Conservation (phyloP, 768 basidiomycete species). For the Boletus reticuloceps region DNA sequence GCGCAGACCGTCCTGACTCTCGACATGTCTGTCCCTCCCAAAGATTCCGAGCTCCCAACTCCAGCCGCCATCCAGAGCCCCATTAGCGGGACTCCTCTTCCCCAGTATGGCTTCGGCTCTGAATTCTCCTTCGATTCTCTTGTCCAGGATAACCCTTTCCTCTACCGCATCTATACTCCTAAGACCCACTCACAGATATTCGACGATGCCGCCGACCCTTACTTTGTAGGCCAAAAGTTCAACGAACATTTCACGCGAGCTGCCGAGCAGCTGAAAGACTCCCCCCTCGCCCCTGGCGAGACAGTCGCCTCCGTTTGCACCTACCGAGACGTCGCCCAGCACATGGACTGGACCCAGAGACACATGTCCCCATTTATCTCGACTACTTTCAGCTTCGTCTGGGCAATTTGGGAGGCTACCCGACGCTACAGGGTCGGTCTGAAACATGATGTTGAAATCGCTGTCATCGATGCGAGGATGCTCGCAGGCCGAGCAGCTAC, state of each 20-base stretch:
- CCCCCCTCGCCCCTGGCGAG: slow-evolving; percentile 32
- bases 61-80: slow-evolving; percentile 20
- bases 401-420: slow-evolving; percentile 82
- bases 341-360: slow-evolving; percentile 80
- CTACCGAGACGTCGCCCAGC: slow-evolving; percentile 62
- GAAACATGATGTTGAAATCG: slow-evolving; percentile 77
- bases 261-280: slow-evolving; percentile 37
- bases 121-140: slow-evolving; percentile 62
- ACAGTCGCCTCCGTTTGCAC: slow-evolving; percentile 32
- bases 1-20: slow-evolving; percentile 5
- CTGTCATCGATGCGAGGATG: slow-evolving; percentile 68
- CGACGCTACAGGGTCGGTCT: slow-evolving; percentile 68
- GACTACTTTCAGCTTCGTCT: slow-evolving; percentile 76
- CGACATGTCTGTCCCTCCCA: slow-evolving; percentile 26
- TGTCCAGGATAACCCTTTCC: slow-evolving; percentile 62
- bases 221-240: slow-evolving; percentile 69
- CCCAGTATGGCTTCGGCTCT: slow-evolving; percentile 71
- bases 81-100: slow-evolving; percentile 37
- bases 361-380: slow-evolving; percentile 68
- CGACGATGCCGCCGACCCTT: slow-evolving; percentile 52
- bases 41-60: slow-evolving; percentile 11
- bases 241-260: slow-evolving; percentile 39
- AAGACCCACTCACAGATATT: slow-evolving; percentile 54
- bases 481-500: slow-evolving; percentile 59
- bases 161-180: slow-evolving; percentile 80